Evolutionary conservation across 441 rosid species (phyloP), one percentile per base, ranked within the genome.

Genomic region (Gossypium schwendimanii): DNA sequence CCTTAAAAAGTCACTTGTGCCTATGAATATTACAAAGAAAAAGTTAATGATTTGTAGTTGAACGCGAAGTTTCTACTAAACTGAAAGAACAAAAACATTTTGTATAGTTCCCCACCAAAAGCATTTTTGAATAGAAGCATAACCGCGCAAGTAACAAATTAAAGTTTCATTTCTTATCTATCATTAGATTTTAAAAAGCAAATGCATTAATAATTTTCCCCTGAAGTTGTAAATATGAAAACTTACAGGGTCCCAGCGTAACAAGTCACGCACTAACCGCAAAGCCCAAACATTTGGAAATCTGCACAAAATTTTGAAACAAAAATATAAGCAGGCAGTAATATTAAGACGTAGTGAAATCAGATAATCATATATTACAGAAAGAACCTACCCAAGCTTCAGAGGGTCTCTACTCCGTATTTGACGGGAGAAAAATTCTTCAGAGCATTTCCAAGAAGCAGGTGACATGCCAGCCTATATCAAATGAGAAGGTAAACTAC

Each of bases 361-460:
- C 14, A 24, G 15, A 67, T 7, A 59, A 18, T 26, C 10, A 50
- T 21, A 50, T 21, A 53, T 53, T 73, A 66, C 21, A 72, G 70
- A 57, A 45, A 60, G 76, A 72, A 74, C 87, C 73, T 65, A 90
- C 97, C 98, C 99, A 15, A 89, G 75, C 78, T 89, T 87, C 72
- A 94, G 88, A 75, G 94, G 94, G 85, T 94, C 99, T 80, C 99
- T 85, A 73, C 87, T 84, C 91, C 83, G 92, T 85, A 94, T 88
- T 84, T 91, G 93, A 70, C 75, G 81, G 36, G 91, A 82, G 45
- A 92, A 88, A 75, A 87, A 92, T 66, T 92, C 98, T 80, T 94
- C 99, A 3, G 97, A 91, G 86, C 98, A 94, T 84, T 89, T 92
- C 99, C 99, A 94, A 20, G 97, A 86, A 77, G 97, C 97, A 24